Base-by-base conservation (phyloP, 2,329 filamentous ascomycete species). In the Arthrobotrys musiformis region DNA sequence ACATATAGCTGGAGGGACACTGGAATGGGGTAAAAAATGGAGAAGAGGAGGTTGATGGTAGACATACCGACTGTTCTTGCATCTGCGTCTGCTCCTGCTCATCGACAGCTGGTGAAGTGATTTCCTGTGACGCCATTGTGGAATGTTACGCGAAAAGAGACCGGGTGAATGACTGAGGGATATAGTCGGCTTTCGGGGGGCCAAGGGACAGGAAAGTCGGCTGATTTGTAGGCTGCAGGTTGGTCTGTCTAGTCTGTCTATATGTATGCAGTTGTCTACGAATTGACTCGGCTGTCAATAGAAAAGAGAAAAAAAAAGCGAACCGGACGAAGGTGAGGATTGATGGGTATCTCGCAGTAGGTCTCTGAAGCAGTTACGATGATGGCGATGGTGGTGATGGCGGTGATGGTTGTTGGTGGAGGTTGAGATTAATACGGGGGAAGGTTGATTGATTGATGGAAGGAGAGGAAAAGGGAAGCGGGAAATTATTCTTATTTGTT, bases 81-180 rank as follows among this genome's bases (percentile, higher is more conserved):
- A 28, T 28, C n/a, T 67, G 56, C 6, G 22, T 28, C n/a, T 24
- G 28, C 15, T 52, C 19, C n/a, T 69, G 46, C 28, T 76, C 63
- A 2, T 69, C 64, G 58, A 37, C 64, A 46, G 64, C 44, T 13
- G 64, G 56, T 30, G 72, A 8, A 35, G 64, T 64, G 50, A 19
- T 70, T n/a, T 76, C 72, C 33, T 76, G 72, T 60, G 72, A 76
- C 64, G 72, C 44, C 72, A 76, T 76, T 11, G 62, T 67, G 62
- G 56, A 64, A 64, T 72, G 68, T 63, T 64, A 72, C 68, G 58
- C 68, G 68, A 64, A 72, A 72, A 72, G 58, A 40, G 40, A 64
- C 68, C 68, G 68, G 68, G 37, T 37, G 40, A 30, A 56, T 28
- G 48, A 24, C 37, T 40, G 60, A 72, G 58, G 13, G 58, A 64